Evolutionary conservation across 2,329 filamentous ascomycete genomes (phyloP), one percentile per base, ranked within the genome.

Genomic region (Ceratocystis albifundus): DNA sequence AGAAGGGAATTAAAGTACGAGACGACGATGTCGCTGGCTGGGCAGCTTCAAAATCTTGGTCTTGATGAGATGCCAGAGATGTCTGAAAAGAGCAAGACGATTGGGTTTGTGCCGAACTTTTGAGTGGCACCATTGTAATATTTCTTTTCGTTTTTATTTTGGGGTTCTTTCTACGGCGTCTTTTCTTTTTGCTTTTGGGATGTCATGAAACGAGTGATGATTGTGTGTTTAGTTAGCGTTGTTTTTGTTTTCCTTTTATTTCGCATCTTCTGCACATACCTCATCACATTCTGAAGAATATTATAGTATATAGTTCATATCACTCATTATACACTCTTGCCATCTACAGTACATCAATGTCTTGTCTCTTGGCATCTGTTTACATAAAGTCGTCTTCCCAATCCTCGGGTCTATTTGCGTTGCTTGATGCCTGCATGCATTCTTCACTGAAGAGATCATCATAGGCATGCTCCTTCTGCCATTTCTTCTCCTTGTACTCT

Each of bases 401-500:
- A 74, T 89, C 80, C 68, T 85, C 83, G 69, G 82, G 81, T 15
- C 90, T 84, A 72, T 96, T 86, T 76, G 96, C 89, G 76, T 99
- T 99, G 77, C 87, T 96, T 66, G 85, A 85, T 25, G 76, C 77
- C 55, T 85, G 85, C 78, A 96, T 81, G 71, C 88, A 88, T 67
- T 96, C 89, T 65, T 95, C 90, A 3, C 83, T 85, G 75, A 96
- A 91, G 65, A 96, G 76, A 61, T 96, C 91, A 74, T 97, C 94
- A 75, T 99, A 99, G 1, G 92, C 93, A 77, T 99, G 93, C n/a
- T 96, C 91, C 77, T 94, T 94, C 76, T 96, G 90, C 82, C 86
- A 96, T 75, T 95, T 95, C 77, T 93, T 84, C 76, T 95, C 88
- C 76, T 90, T 88, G 70, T 90, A 83, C 78, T 96, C 90, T 75